Percentiles rank a stretch among this genome's conserved stretches.
Conservation (phyloP, 2,329 filamentous ascomycete species). For the Fusarium hainanense region DNA sequence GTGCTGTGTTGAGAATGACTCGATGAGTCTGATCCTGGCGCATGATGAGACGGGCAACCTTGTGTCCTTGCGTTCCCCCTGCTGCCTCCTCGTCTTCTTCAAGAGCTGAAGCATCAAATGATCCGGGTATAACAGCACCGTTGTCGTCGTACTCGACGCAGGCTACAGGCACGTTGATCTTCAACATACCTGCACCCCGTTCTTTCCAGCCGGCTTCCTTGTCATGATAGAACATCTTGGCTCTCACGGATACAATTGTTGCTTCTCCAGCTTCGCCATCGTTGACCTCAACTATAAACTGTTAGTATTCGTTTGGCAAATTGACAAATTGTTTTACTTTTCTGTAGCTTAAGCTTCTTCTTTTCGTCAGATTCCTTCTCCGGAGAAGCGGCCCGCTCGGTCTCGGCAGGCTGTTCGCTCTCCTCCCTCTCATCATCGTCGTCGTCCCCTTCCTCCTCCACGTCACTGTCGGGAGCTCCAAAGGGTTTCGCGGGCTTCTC, state of each 20-base stretch:
- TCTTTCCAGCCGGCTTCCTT: slow-evolving; percentile 85
- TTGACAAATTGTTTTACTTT: slow-evolving; percentile 62
- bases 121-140: slow-evolving; percentile 60
- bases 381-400: slow-evolving; percentile 58
- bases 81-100: slow-evolving; percentile 57
- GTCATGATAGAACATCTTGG: slow-evolving; percentile 86
- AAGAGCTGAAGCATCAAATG: slow-evolving; percentile 66
- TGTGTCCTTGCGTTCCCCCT: slow-evolving; percentile 49
- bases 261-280: slow-evolving; percentile 88
- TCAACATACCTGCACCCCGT: slow-evolving; percentile 83
- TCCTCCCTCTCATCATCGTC: slow-evolving; percentile 55
- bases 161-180: slow-evolving; percentile 78
- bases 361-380: slow-evolving; percentile 71
- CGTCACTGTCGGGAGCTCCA: slow-evolving; percentile 77
- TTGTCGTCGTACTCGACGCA: slow-evolving; percentile 67
- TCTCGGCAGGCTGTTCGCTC: slow-evolving; percentile 58
- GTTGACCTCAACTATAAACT: slow-evolving; percentile 71
- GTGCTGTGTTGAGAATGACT: slow-evolving; percentile 85
- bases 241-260: slow-evolving; percentile 79
- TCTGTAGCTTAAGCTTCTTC: slow-evolving; percentile 74
- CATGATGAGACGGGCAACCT: slow-evolving; percentile 82
- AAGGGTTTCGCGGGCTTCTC: slow-evolving; percentile 78
- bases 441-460: slow-evolving; percentile 60
- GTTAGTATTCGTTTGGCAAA: slow-evolving; percentile 42
- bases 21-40: slow-evolving; percentile 89